Base-by-base conservation (phyloP, 345 rosid species). In the Combretum micranthum region DNA sequence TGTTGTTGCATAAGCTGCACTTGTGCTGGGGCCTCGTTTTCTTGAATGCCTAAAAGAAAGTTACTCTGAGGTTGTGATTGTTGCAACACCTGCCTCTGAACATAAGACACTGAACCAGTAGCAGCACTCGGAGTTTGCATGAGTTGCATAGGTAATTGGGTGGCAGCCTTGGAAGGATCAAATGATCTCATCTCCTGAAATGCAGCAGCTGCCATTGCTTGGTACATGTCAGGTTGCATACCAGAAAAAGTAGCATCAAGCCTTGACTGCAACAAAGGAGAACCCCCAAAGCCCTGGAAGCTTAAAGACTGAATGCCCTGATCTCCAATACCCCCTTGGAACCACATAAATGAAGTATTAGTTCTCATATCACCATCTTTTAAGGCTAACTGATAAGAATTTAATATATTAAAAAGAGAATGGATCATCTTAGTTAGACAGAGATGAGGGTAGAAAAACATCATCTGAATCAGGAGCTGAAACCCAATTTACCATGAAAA, bases 201-300 rank as follows among this genome's bases (percentile, higher is more conserved):
- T 32, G 82, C 82, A 60, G 82, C 69, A 51, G 75, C 70, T 13
- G 83, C 75, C 83, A 78, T 75, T 16, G 77, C 77, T 62, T 78
- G 80, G 62, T 78, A 75, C 15, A 66, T 44, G 59, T 78, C 83
- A 2, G 79, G 51, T 56, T 75, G 83, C 10, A 75, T 44, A 22
- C 63, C 75, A 15, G 61, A 50, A 63, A 78, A 64, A 39, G 77
- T 61, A 54, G 77, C 52, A 48, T 74, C 79, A 48, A 74, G 62
- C 67, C 77, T 63, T 50, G 72, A 72, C 64, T 69, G 80, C 64
- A 75, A 64, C 77, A 74, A 72, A 3, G 80, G 75, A 52, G 72
- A 43, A 60, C 67, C 65, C 47, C 82, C 82, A 50, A 59, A 66
- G 25, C 78, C 76, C 57, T 66, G 80, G 53, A 73, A 77, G 64